A percentile compares a stretch with the other conserved stretches of the same genome.
Conservation (phyloP, 1,284 basidiomycete species). For the Moesziomyces antarcticus region DNA sequence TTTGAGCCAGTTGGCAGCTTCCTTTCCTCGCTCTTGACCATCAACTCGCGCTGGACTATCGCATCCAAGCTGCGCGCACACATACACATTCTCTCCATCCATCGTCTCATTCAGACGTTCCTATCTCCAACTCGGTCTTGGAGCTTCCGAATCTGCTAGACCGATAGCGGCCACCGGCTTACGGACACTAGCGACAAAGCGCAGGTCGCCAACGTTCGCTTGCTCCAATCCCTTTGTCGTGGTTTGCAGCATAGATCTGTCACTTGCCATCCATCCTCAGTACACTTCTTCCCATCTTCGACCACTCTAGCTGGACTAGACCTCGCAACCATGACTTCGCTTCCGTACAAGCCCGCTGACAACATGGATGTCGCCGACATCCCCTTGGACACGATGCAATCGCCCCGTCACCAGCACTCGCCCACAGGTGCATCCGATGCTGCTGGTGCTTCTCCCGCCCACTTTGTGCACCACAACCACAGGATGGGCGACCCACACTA, state of each 20-base stretch:
- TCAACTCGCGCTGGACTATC: not conserved
- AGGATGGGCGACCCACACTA: constrained; percentile 42
- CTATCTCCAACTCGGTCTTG: too few relatives aligned
- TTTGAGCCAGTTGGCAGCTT: not conserved
- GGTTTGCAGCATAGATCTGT: not conserved
- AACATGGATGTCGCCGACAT: constrained; percentile 46
- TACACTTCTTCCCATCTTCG: too few relatives aligned
- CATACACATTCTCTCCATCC: too few relatives aligned
- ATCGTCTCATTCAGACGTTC: too few relatives aligned
- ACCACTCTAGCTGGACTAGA: too few relatives aligned
- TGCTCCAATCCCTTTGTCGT: too few relatives aligned
- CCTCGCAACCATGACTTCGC: constrained; percentile 38
- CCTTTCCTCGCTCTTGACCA: not conserved
- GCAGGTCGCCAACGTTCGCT: too few relatives aligned
- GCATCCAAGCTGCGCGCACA: too few relatives aligned
- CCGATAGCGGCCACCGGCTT: too few relatives aligned
- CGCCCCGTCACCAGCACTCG: constrained; percentile 21
- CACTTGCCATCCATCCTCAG: not conserved
- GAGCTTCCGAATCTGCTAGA: too few relatives aligned
- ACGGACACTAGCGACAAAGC: too few relatives aligned
- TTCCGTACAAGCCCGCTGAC: constrained; percentile 40
- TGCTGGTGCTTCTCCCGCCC: constrained; percentile 38
- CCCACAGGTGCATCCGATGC: constrained; percentile 9
- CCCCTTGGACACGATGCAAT: constrained; percentile 35
- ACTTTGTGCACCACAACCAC: constrained; percentile 42